Base-by-base conservation (phyloP, 2,329 filamentous ascomycete genomes). In the Graphilbum ipis-grandicollis region DNA sequence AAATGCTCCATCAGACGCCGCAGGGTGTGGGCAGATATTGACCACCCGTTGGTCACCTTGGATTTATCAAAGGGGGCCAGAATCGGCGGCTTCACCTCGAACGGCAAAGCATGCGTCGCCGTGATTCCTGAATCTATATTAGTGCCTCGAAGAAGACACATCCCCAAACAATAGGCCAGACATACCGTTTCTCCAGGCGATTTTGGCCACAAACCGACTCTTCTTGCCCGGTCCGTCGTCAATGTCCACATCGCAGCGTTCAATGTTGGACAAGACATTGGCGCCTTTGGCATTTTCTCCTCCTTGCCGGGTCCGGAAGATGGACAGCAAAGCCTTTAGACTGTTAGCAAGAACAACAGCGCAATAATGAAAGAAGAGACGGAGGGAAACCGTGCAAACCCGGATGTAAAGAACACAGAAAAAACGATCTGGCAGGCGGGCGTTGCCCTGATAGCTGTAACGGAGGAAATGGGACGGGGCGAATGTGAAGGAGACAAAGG, bases 1-100 rank as follows among this genome's bases (percentile, higher is more conserved):
- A 86, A 86, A 49, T 84, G 80, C 41, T 86, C 81, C 56, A 82
- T 76, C 42, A 84, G 68, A 47, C 85, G 79, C 42, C 77, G 71
- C 36, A 88, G 56, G 0, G 76, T 76, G 40, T 72, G 65, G 3
- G 79, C 75, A 14, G 76, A 72, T 39, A 86, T 82, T 10, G 65
- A 68, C 80, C 81, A 88, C 41, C 67, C 66, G 42, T 84, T 80
- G 1, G 61, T 62, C 1, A 79, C 76, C 38, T 73, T 66, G 22
- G 67, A 65, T 36, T 62, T 68, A 51, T 79, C 72, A 52, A 88
- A 88, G 34, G 79, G 72, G 39, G 81, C 81, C 50, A 84, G 79
- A 45, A 81, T 73, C 2, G 82, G 75, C n/a, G 78, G 66, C 13
- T 69, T 68, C 22, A 75, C 65, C 53, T 88, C 81, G 46, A 84